Evolutionary conservation across 768 basidiomycete species (phyloP).

Genomic region (Suillus subaureus): DNA sequence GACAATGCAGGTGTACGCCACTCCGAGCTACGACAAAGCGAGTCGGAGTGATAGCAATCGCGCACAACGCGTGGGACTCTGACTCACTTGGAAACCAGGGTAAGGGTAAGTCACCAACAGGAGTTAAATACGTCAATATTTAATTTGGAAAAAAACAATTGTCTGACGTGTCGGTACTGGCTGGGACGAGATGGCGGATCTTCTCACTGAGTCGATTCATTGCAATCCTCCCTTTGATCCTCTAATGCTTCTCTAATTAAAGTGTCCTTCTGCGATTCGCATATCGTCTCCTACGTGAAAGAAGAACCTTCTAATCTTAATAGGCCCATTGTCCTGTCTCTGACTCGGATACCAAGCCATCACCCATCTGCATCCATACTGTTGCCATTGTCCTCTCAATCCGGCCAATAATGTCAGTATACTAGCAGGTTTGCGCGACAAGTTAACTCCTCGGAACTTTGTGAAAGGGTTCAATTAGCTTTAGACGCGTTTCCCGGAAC

Average conservation of each 20-base stretch:
- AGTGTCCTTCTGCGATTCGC: background rate
- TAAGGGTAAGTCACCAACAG: background rate
- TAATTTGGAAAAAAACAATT: background rate
- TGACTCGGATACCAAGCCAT: too few species aligned
- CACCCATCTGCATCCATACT: slow-evolving; percentile 1
- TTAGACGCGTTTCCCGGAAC: background rate
- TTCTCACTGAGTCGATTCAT: background rate
- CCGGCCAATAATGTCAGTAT: background rate
- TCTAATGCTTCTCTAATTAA: background rate
- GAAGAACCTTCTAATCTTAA: slow-evolving; percentile 3
- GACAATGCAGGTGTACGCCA: background rate
- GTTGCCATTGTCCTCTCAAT: slow-evolving; percentile 3
- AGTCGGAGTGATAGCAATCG: background rate
- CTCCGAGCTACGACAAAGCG: background rate
- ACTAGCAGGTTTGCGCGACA: too few species aligned
- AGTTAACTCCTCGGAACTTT: background rate
- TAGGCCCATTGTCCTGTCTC: slow-evolving; percentile 1
- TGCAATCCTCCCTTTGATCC: background rate
- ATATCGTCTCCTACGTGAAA: slow-evolving; percentile 7
- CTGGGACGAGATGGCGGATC: background rate
- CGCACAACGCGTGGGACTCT: background rate
- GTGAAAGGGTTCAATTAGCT: background rate
- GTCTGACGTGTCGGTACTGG: background rate
- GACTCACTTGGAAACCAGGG: slow-evolving; percentile 3
- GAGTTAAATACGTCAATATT: background rate